A percentile compares a stretch with the other conserved stretches of the same genome.
Evolutionary conservation across 257 asterid genomes (phyloP).

Genomic region (Gentiana dahurica): DNA sequence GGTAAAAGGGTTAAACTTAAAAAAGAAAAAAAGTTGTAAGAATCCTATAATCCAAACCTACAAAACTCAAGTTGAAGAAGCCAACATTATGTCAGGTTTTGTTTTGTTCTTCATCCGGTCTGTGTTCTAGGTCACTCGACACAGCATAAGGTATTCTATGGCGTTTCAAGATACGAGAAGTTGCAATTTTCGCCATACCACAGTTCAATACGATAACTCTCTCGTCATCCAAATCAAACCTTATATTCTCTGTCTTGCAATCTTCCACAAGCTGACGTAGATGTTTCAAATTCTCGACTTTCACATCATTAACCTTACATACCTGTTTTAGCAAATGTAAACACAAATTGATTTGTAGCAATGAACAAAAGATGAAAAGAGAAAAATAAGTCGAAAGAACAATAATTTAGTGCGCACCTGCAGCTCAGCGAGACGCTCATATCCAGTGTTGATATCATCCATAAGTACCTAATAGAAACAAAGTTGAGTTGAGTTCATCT

Average conservation of each 20-base stretch:
- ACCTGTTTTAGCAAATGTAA: conserved; percentile 39
- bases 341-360: background rate
- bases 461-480: conserved; percentile 43
- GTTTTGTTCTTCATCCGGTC: conserved; percentile 6
- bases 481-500: background rate
- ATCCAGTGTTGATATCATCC: conserved; percentile 92
- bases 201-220: conserved; percentile 74
- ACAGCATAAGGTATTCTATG: conserved; percentile 72
- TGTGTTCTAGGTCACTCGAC: conserved; percentile 55
- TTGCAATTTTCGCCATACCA: conserved; percentile 60
- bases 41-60: background rate
- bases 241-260: conserved; percentile 33
- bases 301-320: conserved; percentile 74
- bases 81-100: conserved; percentile 23
- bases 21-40: background rate
- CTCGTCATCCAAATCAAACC: conserved; percentile 91
- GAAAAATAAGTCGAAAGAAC: background rate
- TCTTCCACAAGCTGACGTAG: conserved; percentile 73
- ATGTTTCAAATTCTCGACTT: conserved; percentile 76
- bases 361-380: background rate
- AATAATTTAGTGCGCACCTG: conserved; percentile 39
- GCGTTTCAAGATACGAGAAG: conserved; percentile 64
- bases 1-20: too few species aligned
- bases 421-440: conserved; percentile 91
- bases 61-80: conserved; percentile 34